phyloP scores from a whole-genome alignment of 345 rosid species.

The Eucalyptus sp. region DNA sequence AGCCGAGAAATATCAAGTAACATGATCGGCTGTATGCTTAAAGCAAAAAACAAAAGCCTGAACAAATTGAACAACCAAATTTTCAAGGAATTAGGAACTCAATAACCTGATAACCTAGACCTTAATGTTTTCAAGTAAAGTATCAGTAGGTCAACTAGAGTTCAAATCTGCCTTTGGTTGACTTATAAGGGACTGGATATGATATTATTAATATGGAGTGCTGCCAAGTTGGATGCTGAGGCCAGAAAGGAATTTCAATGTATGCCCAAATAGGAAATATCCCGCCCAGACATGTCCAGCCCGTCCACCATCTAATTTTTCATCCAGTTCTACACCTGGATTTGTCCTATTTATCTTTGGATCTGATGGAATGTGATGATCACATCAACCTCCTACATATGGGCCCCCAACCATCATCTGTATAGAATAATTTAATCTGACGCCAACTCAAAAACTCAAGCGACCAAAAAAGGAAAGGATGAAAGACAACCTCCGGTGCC shows the following conservation, averaged over 20 bases:
- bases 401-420: not conserved
- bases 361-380: not conserved
- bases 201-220: not conserved
- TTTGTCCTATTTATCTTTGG: not conserved
- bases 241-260: not conserved
- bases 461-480: not conserved
- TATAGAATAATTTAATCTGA: not conserved
- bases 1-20: not conserved
- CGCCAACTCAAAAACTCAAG: not conserved
- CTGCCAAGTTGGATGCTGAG: not conserved
- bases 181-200: not conserved
- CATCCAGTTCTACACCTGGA: not conserved
- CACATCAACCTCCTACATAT: not conserved
- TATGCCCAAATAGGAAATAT: not conserved
- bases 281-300: not conserved
- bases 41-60: not conserved
- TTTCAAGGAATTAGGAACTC: not conserved
- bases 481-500: constrained; percentile 89
- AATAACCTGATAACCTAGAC: not conserved
- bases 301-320: not conserved
- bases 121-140: not conserved
- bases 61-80: not conserved
- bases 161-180: not conserved
- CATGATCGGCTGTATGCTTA: not conserved
- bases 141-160: not conserved